Percentiles rank a stretch among this genome's conserved stretches.
Evolutionary conservation across 1,284 basidiomycete species (phyloP).

Genomic region (Termitomyces sp.): DNA sequence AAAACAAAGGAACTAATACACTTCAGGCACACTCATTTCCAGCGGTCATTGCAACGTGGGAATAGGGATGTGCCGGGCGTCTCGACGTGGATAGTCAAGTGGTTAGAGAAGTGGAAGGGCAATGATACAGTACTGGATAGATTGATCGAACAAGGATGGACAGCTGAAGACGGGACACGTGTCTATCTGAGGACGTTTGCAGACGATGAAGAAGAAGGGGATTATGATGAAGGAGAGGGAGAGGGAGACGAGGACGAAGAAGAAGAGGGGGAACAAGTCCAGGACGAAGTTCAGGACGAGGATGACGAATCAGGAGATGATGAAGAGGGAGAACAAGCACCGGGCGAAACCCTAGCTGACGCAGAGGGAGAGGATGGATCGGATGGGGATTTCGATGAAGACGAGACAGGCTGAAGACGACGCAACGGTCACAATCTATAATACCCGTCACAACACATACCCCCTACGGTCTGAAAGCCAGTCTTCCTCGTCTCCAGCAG

Average conservation of each 20-base stretch:
- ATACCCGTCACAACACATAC: background rate
- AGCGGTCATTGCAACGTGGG: background rate
- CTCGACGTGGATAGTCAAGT: constrained; percentile 29
- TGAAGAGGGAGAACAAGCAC: constrained; percentile 22
- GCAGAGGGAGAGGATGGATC: constrained; percentile 4
- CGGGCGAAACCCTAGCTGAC: constrained; percentile 21
- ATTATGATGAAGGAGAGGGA: constrained; percentile 25
- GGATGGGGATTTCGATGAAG: constrained; percentile 3
- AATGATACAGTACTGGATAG: constrained; percentile 29
- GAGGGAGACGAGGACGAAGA: constrained; percentile 20
- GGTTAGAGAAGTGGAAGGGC: constrained; percentile 27
- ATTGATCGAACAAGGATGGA: constrained; percentile 29
- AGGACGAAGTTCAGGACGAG: too few species aligned
- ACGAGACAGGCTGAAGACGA: constrained; percentile 4
- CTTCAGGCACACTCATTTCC: constrained; percentile 10
- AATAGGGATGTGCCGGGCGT: constrained; percentile 4
- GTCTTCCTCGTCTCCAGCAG: background rate
- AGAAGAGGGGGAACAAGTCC: constrained; percentile 8
- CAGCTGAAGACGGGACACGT: constrained; percentile 11
- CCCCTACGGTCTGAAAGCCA: background rate
- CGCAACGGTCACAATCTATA: background rate
- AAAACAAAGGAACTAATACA: constrained; percentile 18
- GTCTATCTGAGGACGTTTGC: constrained; percentile 24
- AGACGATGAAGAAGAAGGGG: constrained; percentile 25
- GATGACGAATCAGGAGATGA: constrained; percentile 20